Evolutionary conservation across 2,329 filamentous ascomycete species (phyloP).

Genomic region (Colletotrichum karsti): DNA sequence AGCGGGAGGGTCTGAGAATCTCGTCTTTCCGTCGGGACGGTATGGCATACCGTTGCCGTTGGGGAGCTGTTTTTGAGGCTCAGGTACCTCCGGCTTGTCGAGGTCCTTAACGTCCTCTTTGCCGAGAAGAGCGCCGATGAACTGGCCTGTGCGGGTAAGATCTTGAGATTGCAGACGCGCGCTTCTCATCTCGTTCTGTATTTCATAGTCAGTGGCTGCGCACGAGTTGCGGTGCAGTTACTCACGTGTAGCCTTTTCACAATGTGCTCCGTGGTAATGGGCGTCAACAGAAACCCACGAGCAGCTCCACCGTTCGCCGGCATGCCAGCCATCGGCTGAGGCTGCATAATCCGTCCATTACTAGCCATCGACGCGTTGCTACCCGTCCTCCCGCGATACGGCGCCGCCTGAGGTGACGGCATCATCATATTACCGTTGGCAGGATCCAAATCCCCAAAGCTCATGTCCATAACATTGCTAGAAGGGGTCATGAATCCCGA

Average conservation of each 20-base stretch:
- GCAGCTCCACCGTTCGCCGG: conserved; percentile 68
- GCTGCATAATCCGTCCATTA: conserved; percentile 69
- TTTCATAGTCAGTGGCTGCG: conserved; percentile 33
- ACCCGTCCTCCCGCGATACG: conserved; percentile 74
- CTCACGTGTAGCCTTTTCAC: conserved; percentile 86
- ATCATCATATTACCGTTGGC: conserved; percentile 78
- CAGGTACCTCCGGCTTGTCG: conserved; percentile 58
- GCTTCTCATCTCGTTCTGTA: conserved; percentile 86
- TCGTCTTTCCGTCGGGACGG: conserved; percentile 79
- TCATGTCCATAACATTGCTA: conserved; percentile 85
- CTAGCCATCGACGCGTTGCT: conserved; percentile 71
- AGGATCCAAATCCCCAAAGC: conserved; percentile 90
- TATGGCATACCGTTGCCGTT: conserved; percentile 63
- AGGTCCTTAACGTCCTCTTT: conserved; percentile 72
- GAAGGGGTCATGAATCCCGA: conserved; percentile 82
- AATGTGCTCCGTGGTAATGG: conserved; percentile 93
- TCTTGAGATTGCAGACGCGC: conserved; percentile 90
- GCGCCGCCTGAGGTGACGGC: conserved; percentile 71
- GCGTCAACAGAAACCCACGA: conserved; percentile 77
- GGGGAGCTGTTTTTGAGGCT: conserved; percentile 56
- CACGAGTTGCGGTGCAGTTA: conserved; percentile 31
- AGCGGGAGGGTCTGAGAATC: conserved; percentile 92
- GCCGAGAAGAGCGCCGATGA: conserved; percentile 79
- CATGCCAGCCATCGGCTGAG: conserved; percentile 55
- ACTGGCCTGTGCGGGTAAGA: conserved; percentile 82